Conservation (phyloP, 192 early-diverging fungal species). For the Linnemannia elongata region DNA sequence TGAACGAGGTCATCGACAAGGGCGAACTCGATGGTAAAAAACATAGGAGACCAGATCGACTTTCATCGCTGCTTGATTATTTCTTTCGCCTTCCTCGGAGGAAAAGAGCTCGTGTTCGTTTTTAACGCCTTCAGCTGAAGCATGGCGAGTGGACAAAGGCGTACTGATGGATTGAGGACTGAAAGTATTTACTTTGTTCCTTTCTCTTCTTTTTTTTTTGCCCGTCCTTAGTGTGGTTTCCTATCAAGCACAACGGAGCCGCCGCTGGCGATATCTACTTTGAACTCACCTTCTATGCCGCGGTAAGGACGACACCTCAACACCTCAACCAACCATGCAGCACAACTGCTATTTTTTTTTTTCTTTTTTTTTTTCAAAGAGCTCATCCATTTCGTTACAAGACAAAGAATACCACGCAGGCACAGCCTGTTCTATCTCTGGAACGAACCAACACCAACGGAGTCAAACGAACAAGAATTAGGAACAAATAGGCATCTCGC, state of each 20-base stretch:
- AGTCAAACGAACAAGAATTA: not conserved
- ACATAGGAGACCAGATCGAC: not conserved
- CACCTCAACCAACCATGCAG: not conserved
- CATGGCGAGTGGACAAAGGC: not conserved
- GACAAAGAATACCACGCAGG: not conserved
- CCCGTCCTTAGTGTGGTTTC: slow-evolving; percentile 60
- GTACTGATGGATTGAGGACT: not conserved
- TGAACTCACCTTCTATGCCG: slow-evolving; percentile 67
- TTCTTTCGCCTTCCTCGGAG: not conserved
- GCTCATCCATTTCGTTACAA: not conserved
- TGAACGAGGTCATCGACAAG: slow-evolving; percentile 61
- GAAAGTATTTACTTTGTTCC: not conserved
- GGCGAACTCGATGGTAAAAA: slow-evolving; percentile 68
- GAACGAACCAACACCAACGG: not conserved
- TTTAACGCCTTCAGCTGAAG: not conserved
- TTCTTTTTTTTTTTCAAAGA: not conserved
- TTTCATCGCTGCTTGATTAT: not conserved
- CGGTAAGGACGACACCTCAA: slow-evolving; percentile 47
- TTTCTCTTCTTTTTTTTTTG: not conserved
- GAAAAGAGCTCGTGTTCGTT: not conserved
- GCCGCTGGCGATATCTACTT: slow-evolving; percentile 64
- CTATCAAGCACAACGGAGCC: slow-evolving; percentile 59
- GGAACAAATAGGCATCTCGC: no score
- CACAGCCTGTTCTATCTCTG: slow-evolving; percentile 5
- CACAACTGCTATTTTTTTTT: no score